These are phyloP conservation scores for Acorus calamus DNA, from an alignment of 106 monocot genomes.

Conservation along the genomic window DNA sequence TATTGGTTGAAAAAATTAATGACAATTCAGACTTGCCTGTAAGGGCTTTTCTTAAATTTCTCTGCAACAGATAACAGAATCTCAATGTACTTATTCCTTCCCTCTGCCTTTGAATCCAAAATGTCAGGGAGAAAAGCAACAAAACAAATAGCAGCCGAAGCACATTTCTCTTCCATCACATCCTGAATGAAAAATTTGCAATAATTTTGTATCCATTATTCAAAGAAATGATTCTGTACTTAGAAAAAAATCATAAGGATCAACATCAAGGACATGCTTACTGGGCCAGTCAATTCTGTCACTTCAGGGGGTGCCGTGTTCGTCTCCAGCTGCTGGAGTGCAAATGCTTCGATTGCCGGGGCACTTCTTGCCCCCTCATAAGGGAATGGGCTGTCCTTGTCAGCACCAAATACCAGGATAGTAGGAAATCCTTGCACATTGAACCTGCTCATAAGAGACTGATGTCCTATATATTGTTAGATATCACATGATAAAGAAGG, in stretches of 20 bases:
- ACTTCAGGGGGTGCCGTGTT: conserved; percentile 75
- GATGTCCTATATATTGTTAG: background rate
- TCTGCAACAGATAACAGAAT: conserved; percentile 74
- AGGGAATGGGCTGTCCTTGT: conserved; percentile 73
- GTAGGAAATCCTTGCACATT: conserved; percentile 98
- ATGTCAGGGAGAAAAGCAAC: conserved; percentile 95
- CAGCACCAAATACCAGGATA: conserved; percentile 88
- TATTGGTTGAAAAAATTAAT: background rate
- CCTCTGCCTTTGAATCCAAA: conserved; percentile 95
- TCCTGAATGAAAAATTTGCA: conserved; percentile 30
- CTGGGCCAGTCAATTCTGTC: conserved; percentile 62
- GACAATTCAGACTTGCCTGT: conserved; percentile 40
- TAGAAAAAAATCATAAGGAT: no score
- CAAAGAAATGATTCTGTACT: no score
- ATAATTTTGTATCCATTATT: no score
- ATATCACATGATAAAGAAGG: no score
- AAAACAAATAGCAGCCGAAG: conserved; percentile 88
- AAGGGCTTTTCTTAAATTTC: conserved; percentile 85
- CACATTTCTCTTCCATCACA: conserved; percentile 88
- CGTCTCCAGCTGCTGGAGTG: conserved; percentile 71
- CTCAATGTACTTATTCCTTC: conserved; percentile 83
- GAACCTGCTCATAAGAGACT: conserved; percentile 99
- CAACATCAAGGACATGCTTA: conserved; percentile 19
- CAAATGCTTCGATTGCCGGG: conserved; percentile 84
- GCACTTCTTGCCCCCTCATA: conserved; percentile 80